Evolutionary conservation across 2,329 filamentous ascomycete genomes (phyloP), one percentile per base, ranked within the genome.

Genomic region (Furcasterigmium sp.): DNA sequence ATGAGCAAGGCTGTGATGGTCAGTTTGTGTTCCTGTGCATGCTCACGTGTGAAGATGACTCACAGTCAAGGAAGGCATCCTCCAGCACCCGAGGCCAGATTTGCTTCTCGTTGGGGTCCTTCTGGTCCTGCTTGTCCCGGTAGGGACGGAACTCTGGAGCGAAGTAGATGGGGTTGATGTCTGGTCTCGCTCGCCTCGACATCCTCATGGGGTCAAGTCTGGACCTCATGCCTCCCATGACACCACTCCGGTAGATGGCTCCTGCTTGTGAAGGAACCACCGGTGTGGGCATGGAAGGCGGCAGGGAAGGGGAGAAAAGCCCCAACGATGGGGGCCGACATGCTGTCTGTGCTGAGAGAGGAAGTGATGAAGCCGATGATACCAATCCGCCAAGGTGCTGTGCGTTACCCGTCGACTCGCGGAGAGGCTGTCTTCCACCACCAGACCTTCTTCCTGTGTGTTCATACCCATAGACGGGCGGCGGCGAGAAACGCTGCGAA

Each of bases 11-110:
- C 82, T 85, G 47, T 14, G 20, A 20, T 15, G 21, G 28, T 49
- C 19, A 49, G 47, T 39, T 9, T 10, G 6, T 8, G 1, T 8
- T 25, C 17, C 11, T 20, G n/a, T n/a, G 15, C 37, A 34, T 40
- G 10, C 15, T n/a, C 3, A 21, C 4, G 15, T 2, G 28, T 8
- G 11, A 8, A 10, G 26, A 15, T 18, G 41, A 56, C 73, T 65
- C 62, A 84, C 81, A 78, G 63, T 85, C 81, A 46, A 85, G 72
- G 54, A 85, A 85, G 26, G 79, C 77, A 67, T 78, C 72, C 56
- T 85, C 82, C 8, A 85, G 68, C 51, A 78, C 72, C 3, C 79
- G 70, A 42, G 82, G 69, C 82, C 82, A 76, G 59, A 73, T 78
- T 47, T 73, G 70, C 54, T 82, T 78, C 50, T 78, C 73, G 53